A percentile compares a stretch with the other conserved stretches of the same genome.
Evolutionary conservation across 2,329 filamentous ascomycete species (phyloP).

Genomic region (Pseudophaeomoniella oleicola): DNA sequence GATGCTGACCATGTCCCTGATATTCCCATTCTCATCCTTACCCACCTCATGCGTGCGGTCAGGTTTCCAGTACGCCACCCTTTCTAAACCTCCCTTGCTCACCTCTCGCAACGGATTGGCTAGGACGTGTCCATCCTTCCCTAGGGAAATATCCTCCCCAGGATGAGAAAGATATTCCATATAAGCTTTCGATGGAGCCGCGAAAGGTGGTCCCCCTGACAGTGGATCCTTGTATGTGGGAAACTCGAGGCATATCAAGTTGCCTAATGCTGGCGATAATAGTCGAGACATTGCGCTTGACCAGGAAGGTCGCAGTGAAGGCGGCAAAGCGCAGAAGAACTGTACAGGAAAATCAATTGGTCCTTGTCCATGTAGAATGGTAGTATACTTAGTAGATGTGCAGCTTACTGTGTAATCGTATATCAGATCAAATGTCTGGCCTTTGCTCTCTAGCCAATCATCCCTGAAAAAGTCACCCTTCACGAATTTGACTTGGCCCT

Average conservation of each 20-base stretch:
- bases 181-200: conserved; percentile 54
- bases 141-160: conserved; percentile 51
- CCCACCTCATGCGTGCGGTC: conserved; percentile 41
- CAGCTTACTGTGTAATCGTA: conserved; percentile 46
- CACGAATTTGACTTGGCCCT: conserved; percentile 24
- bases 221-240: conserved; percentile 56
- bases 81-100: conserved; percentile 22
- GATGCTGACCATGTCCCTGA: conserved; percentile 27
- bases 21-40: conserved; percentile 25
- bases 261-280: conserved; percentile 32
- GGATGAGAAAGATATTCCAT: conserved; percentile 55
- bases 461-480: conserved; percentile 30
- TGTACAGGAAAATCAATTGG: too few species aligned
- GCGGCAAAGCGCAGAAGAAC: conserved; percentile 49
- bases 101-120: conserved; percentile 31
- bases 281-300: conserved; percentile 39
- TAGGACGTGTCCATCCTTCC: conserved; percentile 35
- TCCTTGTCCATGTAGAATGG: too few species aligned
- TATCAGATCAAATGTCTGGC: conserved; percentile 30
- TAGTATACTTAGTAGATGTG: too few species aligned
- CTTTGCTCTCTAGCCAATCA: conserved; percentile 23
- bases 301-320: conserved; percentile 41
- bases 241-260: conserved; percentile 58
- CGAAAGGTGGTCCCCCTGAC: conserved; percentile 58
- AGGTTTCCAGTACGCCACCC: conserved; percentile 41